Conservation (phyloP, 352 stramenopile genomes). For the Pseudoperonospora humuli region DNA sequence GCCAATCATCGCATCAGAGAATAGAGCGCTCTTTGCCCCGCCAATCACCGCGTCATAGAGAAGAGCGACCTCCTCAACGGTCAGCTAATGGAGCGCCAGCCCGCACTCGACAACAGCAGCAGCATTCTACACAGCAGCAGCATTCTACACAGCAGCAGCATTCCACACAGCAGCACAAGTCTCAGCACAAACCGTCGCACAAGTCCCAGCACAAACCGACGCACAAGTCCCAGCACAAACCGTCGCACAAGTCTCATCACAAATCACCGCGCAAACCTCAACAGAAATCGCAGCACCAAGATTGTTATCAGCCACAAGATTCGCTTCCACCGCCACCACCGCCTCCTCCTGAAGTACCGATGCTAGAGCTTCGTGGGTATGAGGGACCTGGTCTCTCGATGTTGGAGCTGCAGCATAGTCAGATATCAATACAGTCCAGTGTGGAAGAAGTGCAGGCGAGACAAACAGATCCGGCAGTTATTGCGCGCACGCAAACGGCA, state of each 20-base stretch:
- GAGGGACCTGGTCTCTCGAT: constrained; percentile 21
- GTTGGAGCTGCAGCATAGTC: constrained; percentile 26
- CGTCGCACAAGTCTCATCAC: not conserved
- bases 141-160: constrained; percentile 7
- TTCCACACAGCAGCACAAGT: constrained; percentile 1
- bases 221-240: not conserved
- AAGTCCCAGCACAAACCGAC: not conserved
- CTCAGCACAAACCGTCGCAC: constrained; percentile 3
- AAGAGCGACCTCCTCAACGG: constrained; percentile 21
- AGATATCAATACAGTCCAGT: constrained; percentile 7
- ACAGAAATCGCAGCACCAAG: constrained; percentile 12
- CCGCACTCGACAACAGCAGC: constrained; percentile 23
- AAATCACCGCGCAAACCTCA: not conserved
- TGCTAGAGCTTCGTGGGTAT: constrained; percentile 19
- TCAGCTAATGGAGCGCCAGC: constrained; percentile 20
- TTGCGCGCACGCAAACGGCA: constrained; percentile 28
- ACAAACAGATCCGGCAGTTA: constrained; percentile 20
- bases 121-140: constrained; percentile 13
- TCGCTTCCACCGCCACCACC: constrained; percentile 20
- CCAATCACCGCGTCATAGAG: constrained; percentile 3
- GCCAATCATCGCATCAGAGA: constrained; percentile 4
- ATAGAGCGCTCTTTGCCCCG: constrained; percentile 7
- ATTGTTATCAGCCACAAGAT: constrained; percentile 9
- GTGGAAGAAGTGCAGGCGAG: constrained; percentile 16
- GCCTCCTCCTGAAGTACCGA: constrained; percentile 17